A percentile compares a stretch with the other conserved stretches of the same genome.
These are phyloP conservation scores for Podila epigama DNA, from an alignment of 192 early-diverging fungal species.

Conservation along the genomic window DNA sequence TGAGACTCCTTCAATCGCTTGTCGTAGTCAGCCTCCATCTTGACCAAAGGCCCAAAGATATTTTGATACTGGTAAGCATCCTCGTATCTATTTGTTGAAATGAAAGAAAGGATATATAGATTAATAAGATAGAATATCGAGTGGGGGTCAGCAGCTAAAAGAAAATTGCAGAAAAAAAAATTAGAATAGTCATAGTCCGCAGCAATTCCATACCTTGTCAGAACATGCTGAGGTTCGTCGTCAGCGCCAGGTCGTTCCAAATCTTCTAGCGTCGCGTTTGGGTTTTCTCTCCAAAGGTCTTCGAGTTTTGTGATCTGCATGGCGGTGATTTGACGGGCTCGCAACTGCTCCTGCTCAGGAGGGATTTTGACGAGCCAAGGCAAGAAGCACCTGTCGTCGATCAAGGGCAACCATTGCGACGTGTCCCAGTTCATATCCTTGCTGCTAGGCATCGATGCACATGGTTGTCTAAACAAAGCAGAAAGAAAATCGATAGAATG, in stretches of 20 bases:
- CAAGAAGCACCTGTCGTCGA: constrained; percentile 93
- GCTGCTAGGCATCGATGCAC: constrained; percentile 85
- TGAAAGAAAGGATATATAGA: not conserved
- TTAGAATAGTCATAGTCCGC: not conserved
- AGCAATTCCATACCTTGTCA: constrained; percentile 63
- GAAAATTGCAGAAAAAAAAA: not conserved
- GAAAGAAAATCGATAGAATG: constrained; percentile 2
- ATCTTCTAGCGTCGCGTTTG: constrained; percentile 79
- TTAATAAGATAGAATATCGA: not conserved
- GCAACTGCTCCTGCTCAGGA: constrained; percentile 80
- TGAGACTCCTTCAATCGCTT: constrained; percentile 89
- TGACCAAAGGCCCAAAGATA: constrained; percentile 93
- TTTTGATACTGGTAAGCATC: constrained; percentile 98
- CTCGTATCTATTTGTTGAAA: constrained; percentile 71
- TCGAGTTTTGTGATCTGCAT: constrained; percentile 89
- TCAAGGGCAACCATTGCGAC: constrained; percentile 95
- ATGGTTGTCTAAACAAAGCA: constrained; percentile 72
- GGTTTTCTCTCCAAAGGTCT: constrained; percentile 87
- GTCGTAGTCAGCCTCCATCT: constrained; percentile 95
- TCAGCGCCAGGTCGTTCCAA: constrained; percentile 81
- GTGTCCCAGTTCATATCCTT: constrained; percentile 98
- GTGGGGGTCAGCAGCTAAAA: not conserved
- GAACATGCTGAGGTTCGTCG: constrained; percentile 85
- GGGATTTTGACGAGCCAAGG: constrained; percentile 96
- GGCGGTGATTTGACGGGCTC: constrained; percentile 82